A percentile compares a stretch with the other conserved stretches of the same genome.
phyloP scores from a whole-genome alignment of 2,329 filamentous ascomycete species.

The Calonectria pauciramosa region DNA sequence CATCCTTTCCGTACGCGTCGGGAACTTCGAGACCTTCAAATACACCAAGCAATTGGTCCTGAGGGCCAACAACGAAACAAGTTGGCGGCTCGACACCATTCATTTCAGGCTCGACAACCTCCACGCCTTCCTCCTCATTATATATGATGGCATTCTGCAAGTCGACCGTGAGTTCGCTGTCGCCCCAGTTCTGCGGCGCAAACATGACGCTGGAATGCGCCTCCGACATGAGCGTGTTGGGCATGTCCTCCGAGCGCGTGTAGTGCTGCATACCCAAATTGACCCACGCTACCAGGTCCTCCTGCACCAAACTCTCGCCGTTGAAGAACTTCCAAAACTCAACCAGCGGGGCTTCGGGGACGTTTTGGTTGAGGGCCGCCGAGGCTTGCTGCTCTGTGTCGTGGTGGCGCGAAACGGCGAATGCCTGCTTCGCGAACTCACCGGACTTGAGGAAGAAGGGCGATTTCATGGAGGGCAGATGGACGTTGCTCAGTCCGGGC shows the following conservation, averaged over 20 bases:
- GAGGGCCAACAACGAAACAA: conserved; percentile 24
- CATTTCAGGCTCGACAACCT: conserved; percentile 23
- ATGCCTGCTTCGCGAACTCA: conserved; percentile 60
- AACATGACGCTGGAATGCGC: conserved; percentile 57
- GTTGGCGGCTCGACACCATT: conserved; percentile 32
- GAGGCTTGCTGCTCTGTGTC: conserved; percentile 48
- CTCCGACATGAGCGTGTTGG: conserved; percentile 63
- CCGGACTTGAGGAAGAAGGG: conserved; percentile 61
- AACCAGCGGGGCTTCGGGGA: conserved; percentile 54
- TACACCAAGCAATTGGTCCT: conserved; percentile 31
- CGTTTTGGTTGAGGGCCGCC: conserved; percentile 54
- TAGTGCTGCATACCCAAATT: conserved; percentile 65
- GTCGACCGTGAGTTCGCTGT: conserved; percentile 28
- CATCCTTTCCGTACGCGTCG: conserved; percentile 3
- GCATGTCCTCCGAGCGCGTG: conserved; percentile 52
- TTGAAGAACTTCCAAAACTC: conserved; percentile 61
- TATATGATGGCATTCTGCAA: conserved; percentile 36
- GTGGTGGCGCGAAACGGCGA: conserved; percentile 61
- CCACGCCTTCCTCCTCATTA: conserved; percentile 22
- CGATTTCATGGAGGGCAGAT: conserved; percentile 61
- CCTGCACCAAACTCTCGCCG: conserved; percentile 52
- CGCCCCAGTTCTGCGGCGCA: conserved; percentile 54
- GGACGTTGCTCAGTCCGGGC: conserved; percentile 51
- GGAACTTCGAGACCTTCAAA: conserved; percentile 21
- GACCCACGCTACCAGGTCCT: conserved; percentile 58